Conservation (phyloP, 495 filamentous ascomycete species). For the Acidiella bohemica region DNA sequence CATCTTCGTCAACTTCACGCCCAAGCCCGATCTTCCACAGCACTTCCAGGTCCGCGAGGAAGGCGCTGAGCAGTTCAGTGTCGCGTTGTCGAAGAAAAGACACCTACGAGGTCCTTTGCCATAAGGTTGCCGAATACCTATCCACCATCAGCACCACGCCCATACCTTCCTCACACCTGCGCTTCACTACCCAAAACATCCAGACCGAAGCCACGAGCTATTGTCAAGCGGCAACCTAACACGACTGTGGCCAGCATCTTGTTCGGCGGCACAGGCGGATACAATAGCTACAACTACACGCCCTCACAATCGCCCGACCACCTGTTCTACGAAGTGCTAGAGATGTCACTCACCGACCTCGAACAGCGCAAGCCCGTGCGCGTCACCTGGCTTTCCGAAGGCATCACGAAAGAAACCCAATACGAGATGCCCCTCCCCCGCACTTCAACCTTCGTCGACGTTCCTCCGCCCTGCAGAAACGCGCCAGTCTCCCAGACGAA, state of each 20-base stretch:
- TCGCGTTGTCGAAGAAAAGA: conserved; percentile 73
- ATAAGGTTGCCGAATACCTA: conserved; percentile 71
- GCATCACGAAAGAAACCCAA: conserved; percentile 75
- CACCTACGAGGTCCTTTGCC: conserved; percentile 75
- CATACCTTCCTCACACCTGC: conserved; percentile 56
- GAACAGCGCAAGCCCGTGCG: conserved; percentile 80
- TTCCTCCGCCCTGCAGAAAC: conserved; percentile 58
- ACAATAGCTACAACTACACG: conserved; percentile 38
- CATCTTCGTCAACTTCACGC: conserved; percentile 54
- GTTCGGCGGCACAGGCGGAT: conserved; percentile 39
- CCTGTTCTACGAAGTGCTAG: conserved; percentile 81
- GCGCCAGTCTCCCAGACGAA: conserved; percentile 47
- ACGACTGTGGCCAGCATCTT: conserved; percentile 60
- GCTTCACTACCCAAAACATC: conserved; percentile 73
- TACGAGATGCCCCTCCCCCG: conserved; percentile 75
- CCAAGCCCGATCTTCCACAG: conserved; percentile 36
- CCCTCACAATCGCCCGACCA: conserved; percentile 55
- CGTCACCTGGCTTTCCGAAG: conserved; percentile 74
- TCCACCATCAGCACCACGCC: conserved; percentile 32
- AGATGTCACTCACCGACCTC: conserved; percentile 82
- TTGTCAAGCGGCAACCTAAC: conserved; percentile 56
- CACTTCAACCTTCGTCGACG: conserved; percentile 60
- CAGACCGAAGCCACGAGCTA: conserved; percentile 56
- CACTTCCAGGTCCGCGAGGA: conserved; percentile 14
- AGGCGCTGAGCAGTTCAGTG: conserved; percentile 47